Evolutionary conservation across 2,329 filamentous ascomycete genomes (phyloP).

Genomic region (Claviceps sp.): DNA sequence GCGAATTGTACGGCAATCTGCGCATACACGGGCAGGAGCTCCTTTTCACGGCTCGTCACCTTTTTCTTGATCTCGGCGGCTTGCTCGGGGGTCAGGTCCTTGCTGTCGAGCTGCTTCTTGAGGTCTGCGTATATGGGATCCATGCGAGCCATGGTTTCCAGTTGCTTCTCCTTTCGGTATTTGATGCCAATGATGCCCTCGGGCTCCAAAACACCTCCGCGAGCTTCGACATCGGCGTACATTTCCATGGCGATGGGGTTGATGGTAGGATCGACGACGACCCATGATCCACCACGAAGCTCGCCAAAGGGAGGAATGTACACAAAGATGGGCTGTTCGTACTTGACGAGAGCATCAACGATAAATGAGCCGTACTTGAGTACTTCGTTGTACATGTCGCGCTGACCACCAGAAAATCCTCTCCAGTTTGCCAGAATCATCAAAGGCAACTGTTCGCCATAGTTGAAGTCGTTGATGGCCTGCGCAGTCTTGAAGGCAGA

Average conservation of each 20-base stretch:
- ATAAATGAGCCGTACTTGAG: conserved; percentile 99
- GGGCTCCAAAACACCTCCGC: conserved; percentile 92
- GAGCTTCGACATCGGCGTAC: conserved; percentile 92
- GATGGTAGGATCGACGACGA: conserved; percentile 97
- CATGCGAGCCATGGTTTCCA: conserved; percentile 91
- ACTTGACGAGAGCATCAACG: conserved; percentile 95
- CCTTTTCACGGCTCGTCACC: conserved; percentile 75
- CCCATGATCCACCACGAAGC: conserved; percentile 97
- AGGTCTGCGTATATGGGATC: conserved; percentile 74
- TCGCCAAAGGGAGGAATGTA: conserved; percentile 97
- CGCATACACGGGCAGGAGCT: conserved; percentile 80
- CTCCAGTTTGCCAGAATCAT: conserved; percentile 99
- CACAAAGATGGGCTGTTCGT: conserved; percentile 95
- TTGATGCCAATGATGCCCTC: conserved; percentile 99
- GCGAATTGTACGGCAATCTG: conserved; percentile 97
- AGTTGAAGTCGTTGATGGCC: conserved; percentile 97
- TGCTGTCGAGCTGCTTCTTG: conserved; percentile 58
- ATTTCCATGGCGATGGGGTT: conserved; percentile 97
- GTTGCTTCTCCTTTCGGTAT: conserved; percentile 92
- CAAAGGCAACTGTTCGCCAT: conserved; percentile 91
- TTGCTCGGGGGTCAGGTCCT: conserved; percentile 56
- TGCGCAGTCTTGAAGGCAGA: conserved; percentile 99
- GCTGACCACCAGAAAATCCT: conserved; percentile 98
- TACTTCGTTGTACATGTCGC: conserved; percentile 99
- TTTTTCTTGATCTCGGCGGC: conserved; percentile 67